Conservation (phyloP, 2,329 filamentous ascomycete species). For the Paramyrothecium roridum region DNA sequence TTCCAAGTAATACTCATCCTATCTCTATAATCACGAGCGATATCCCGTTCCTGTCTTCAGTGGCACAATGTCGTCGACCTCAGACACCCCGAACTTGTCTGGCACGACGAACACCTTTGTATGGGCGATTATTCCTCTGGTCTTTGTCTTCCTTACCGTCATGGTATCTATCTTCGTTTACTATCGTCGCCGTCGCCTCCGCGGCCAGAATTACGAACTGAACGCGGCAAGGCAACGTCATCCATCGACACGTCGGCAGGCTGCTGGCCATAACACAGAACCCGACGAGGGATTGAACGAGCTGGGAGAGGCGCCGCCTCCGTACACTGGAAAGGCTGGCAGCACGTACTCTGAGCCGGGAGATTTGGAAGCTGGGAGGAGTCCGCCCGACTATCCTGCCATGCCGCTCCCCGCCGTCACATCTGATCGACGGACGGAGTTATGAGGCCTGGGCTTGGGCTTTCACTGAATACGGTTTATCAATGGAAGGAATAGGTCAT, state of each 20-base stretch:
- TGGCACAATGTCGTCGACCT: background rate
- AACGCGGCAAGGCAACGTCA: background rate
- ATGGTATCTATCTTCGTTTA: conserved; percentile 34
- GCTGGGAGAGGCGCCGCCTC: conserved; percentile 62
- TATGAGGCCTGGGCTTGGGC: background rate
- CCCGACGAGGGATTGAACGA: conserved; percentile 59
- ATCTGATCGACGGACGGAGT: conserved; percentile 11
- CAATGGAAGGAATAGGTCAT: no score
- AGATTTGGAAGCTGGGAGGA: conserved; percentile 19
- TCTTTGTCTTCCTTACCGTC: conserved; percentile 28
- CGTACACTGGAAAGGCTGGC: conserved; percentile 42
- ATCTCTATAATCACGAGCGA: background rate
- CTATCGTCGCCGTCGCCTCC: conserved; percentile 34
- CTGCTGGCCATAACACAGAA: conserved; percentile 18
- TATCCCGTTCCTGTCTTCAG: background rate
- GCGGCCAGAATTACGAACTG: background rate
- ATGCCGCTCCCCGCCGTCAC: conserved; percentile 18
- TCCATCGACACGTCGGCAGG: conserved; percentile 13
- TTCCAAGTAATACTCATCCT: background rate
- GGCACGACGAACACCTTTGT: conserved; percentile 36
- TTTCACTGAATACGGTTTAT: background rate
- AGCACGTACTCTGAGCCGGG: conserved; percentile 15
- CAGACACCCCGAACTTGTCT: background rate
- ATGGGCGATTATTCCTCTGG: conserved; percentile 51
- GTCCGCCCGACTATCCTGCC: conserved; percentile 25